Percentiles rank a stretch among this genome's conserved stretches.
These are phyloP conservation scores for Waltergamsia citrina DNA, from an alignment of 2,329 filamentous ascomycete species.

Conservation along the genomic window DNA sequence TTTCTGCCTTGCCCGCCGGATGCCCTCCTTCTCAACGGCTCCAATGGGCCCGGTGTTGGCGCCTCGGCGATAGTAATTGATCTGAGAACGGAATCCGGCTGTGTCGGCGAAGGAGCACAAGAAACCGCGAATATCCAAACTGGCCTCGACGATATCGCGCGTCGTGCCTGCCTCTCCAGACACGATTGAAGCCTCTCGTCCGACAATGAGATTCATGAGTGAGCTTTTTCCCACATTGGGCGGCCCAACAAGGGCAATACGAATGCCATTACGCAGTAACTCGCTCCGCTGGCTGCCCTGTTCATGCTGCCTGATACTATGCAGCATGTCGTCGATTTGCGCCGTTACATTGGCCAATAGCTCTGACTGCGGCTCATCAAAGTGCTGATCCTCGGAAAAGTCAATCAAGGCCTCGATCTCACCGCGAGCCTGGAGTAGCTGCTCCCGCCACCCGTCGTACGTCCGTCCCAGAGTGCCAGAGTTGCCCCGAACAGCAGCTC, in stretches of 20 bases:
- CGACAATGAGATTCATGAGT: slow-evolving; percentile 80
- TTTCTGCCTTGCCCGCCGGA: slow-evolving; percentile 72
- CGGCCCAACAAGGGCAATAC: slow-evolving; percentile 76
- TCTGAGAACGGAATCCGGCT: slow-evolving; percentile 65
- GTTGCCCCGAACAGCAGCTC: slow-evolving; percentile 71
- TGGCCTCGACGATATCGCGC: slow-evolving; percentile 85
- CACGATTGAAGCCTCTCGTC: slow-evolving; percentile 90
- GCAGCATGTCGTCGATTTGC: slow-evolving; percentile 53
- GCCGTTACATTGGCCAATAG: slow-evolving; percentile 60
- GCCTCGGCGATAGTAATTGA: slow-evolving; percentile 6
- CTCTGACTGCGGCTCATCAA: slow-evolving; percentile 73
- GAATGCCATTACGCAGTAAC: slow-evolving; percentile 75
- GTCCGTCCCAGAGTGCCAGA: slow-evolving; percentile 59
- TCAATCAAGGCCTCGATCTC: slow-evolving; percentile 95
- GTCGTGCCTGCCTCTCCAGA: slow-evolving; percentile 90
- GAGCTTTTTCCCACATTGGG: slow-evolving; percentile 96
- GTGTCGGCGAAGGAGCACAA: slow-evolving; percentile 94
- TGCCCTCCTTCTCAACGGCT: slow-evolving; percentile 78
- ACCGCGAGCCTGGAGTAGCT: slow-evolving; percentile 71
- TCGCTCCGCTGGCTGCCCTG: slow-evolving; percentile 74
- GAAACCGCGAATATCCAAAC: slow-evolving; percentile 81
- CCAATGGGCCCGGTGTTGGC: slow-evolving; percentile 40
- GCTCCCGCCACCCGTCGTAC: slow-evolving; percentile 76
- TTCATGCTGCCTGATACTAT: slow-evolving; percentile 59
- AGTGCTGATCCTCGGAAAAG: slow-evolving; percentile 95